Evolutionary conservation across 2,329 filamentous ascomycete genomes (phyloP).

Genomic region (Aspergillus brasiliensis): DNA sequence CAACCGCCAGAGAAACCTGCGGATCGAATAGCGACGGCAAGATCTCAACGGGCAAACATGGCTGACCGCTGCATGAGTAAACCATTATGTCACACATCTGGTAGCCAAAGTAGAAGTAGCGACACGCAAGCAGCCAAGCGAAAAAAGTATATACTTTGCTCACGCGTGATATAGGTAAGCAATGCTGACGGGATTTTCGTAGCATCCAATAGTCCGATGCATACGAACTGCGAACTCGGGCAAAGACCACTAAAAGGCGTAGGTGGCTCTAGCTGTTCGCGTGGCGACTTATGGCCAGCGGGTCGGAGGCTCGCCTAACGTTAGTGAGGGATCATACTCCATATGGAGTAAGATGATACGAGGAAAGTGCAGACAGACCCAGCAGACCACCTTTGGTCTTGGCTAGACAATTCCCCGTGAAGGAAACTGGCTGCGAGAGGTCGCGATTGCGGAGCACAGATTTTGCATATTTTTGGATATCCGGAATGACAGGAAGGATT

Average conservation of each 20-base stretch:
- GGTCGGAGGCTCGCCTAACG: not conserved
- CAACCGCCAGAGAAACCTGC: not conserved
- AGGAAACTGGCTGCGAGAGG: too few species aligned
- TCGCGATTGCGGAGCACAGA: not conserved
- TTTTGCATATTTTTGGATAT: too few species aligned
- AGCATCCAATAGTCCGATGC: not conserved
- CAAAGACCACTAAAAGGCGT: not conserved
- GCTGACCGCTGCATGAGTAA: not conserved
- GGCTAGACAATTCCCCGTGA: not conserved
- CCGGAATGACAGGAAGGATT: not conserved
- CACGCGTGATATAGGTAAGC: not conserved
- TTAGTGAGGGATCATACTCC: not conserved
- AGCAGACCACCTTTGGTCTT: not conserved
- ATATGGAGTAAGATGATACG: not conserved
- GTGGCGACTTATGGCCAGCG: not conserved
- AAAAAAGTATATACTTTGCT: not conserved
- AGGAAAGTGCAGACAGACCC: not conserved
- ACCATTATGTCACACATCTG: not conserved
- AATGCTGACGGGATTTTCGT: not conserved
- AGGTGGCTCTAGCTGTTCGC: not conserved
- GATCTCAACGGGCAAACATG: not conserved
- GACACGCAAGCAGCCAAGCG: not conserved
- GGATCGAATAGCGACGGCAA: not conserved
- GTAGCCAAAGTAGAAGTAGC: not conserved
- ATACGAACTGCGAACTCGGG: not conserved